Base-by-base conservation (phyloP, 2,329 filamentous ascomycete genomes). In the Colletotrichum filicis region DNA sequence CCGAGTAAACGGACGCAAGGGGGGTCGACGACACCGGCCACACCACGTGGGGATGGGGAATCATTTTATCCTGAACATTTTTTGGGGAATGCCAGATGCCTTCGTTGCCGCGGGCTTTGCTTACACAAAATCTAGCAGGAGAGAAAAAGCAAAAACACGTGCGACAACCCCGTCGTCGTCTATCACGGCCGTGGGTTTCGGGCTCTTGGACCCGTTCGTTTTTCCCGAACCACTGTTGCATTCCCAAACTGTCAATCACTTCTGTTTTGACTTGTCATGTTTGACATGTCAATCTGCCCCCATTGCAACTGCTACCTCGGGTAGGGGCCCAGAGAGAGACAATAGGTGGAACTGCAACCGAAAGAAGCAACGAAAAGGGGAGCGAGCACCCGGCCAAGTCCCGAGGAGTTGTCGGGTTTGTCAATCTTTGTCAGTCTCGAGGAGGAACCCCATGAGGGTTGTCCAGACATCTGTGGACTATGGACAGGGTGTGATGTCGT, bases 241-340 rank as follows among this genome's bases (percentile, higher is more conserved):
- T 61, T 58, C 22, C 22, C 19, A 57, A 56, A 56, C 49, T 53
- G 64, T 22, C 53, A 49, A 26, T 71, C 35, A 11, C 46, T 66
- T 70, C 32, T 72, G 26, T 32, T 66, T 66, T n/a, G 60, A 35
- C 60, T 58, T 56, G 70, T n/a, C 56, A 26, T 52, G 66, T 66
- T 53, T 65, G 56, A 57, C 22, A 61, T 49, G 28, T 55, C 53
- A 56, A 66, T 49, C 35, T n/a, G 37, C 8, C 58, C 24, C 69
- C 65, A 62, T 68, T 53, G n/a, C 42, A 42, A 35, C 28, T 73
- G 42, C 56, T 49, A 66, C 71, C 58, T 60, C 16, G 55, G 16
- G 26, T 22, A 30, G n/a, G 66, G 26, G n/a, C 16, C 42, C 19
- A 22, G 46, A 24, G 37, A 30, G 46, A 28, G 53, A 42, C 22